phyloP scores from a whole-genome alignment of 2,329 filamentous ascomycete species.

The Acrodontium crateriforme region DNA sequence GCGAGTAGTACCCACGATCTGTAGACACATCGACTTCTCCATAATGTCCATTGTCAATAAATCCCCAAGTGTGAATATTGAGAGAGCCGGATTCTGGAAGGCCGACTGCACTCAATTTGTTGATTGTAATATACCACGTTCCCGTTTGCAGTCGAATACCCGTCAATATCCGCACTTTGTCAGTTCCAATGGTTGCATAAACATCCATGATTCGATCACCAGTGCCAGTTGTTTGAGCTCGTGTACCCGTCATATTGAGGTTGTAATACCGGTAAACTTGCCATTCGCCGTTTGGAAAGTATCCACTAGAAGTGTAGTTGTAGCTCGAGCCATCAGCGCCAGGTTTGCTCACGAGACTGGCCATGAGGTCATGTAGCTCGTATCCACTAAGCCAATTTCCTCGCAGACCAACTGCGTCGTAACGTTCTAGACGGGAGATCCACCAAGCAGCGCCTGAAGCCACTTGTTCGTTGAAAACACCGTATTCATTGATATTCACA shows the following conservation, averaged over 20 bases:
- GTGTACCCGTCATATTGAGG: constrained; percentile 29
- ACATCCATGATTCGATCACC: constrained; percentile 25
- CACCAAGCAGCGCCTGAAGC: constrained; percentile 31
- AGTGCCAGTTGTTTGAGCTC: constrained; percentile 24
- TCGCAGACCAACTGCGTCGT: constrained; percentile 29
- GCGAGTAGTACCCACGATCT: constrained; percentile 19
- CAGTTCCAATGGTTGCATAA: constrained; percentile 23
- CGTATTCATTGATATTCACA: constrained; percentile 40
- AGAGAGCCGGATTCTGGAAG: constrained; percentile 21
- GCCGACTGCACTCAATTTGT: constrained; percentile 21
- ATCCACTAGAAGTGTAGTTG: constrained; percentile 19
- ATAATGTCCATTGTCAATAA: constrained; percentile 13
- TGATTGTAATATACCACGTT: constrained; percentile 24
- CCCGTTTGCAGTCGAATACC: constrained; percentile 21
- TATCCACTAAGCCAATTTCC: constrained; percentile 33
- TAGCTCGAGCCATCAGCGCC: constrained; percentile 11
- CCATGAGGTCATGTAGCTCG: constrained; percentile 32
- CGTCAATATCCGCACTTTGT: constrained; percentile 23
- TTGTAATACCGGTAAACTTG: constrained; percentile 37
- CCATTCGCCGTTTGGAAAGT: constrained; percentile 29
- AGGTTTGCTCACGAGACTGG: constrained; percentile 26
- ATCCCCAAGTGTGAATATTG: constrained; percentile 20
- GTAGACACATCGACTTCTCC: constrained; percentile 19
- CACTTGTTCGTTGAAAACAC: constrained; percentile 26
- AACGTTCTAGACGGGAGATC: constrained; percentile 34